A percentile compares a stretch with the other conserved stretches of the same genome.
These are phyloP conservation scores for Xylaria longipes DNA, from an alignment of 495 filamentous ascomycete species.

Conservation along the genomic window DNA sequence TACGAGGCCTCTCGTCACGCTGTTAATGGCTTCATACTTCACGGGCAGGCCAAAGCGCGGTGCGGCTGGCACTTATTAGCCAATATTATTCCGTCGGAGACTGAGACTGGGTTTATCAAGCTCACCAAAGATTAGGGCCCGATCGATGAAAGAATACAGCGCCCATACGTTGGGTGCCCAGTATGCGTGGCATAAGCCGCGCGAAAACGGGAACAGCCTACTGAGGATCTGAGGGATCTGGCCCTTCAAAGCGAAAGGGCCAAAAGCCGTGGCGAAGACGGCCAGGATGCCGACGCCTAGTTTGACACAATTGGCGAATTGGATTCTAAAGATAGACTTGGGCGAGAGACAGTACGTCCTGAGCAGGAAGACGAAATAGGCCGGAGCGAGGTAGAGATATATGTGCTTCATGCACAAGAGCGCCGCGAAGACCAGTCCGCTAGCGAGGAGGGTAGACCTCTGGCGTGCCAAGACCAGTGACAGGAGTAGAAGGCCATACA, in stretches of 20 bases:
- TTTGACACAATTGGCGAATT: constrained; percentile 79
- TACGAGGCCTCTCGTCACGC: constrained; percentile 89
- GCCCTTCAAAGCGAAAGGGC: constrained; percentile 82
- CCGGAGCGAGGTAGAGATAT: constrained; percentile 94
- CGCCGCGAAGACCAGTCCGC: constrained; percentile 81
- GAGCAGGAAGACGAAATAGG: constrained; percentile 89
- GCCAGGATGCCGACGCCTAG: constrained; percentile 73
- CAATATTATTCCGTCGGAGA: constrained; percentile 1
- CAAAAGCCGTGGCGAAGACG: constrained; percentile 85
- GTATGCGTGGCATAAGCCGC: constrained; percentile 94
- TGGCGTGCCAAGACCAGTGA: constrained; percentile 84
- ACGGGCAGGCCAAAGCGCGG: constrained; percentile 77
- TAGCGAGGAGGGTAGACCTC: constrained; percentile 74
- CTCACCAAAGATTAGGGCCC: constrained; percentile 79
- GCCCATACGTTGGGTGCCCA: constrained; percentile 99
- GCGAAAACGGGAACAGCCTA: constrained; percentile 90
- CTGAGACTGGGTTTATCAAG: constrained; percentile 25
- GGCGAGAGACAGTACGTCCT: constrained; percentile 87
- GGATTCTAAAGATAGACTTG: constrained; percentile 75
- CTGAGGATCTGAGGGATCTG: constrained; percentile 88
- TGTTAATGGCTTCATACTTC: constrained; percentile 75
- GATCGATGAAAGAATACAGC: constrained; percentile 90
- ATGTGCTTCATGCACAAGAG: constrained; percentile 97
- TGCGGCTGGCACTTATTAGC: constrained; percentile 64
- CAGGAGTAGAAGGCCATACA: constrained; percentile 87